Percentiles rank a stretch among this genome's conserved stretches.
These are phyloP conservation scores for Sesbania bispinosa DNA, from an alignment of 306 rosid species.

Conservation along the genomic window DNA sequence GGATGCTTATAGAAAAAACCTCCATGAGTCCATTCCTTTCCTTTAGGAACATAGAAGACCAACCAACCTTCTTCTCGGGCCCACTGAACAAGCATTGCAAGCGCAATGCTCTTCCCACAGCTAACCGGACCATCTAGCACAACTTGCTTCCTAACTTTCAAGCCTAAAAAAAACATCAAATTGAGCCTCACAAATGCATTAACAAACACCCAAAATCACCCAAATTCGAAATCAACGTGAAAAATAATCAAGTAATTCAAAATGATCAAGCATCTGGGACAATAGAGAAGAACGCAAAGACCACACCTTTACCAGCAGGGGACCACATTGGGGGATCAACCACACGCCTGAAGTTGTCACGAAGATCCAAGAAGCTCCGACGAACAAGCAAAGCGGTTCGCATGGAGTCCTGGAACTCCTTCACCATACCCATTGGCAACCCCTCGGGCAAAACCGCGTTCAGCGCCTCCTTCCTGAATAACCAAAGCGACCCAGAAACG, in stretches of 20 bases:
- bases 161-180: slow-evolving; percentile 38
- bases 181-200: neutral
- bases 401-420: slow-evolving; percentile 82
- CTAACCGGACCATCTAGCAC: slow-evolving; percentile 88
- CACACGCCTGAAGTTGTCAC: slow-evolving; percentile 71
- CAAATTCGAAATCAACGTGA: neutral
- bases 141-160: slow-evolving; percentile 73
- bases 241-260: neutral
- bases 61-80: slow-evolving; percentile 98
- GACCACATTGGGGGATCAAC: slow-evolving; percentile 74
- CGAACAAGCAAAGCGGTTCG: slow-evolving; percentile 72
- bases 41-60: slow-evolving; percentile 88
- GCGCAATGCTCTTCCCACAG: slow-evolving; percentile 87
- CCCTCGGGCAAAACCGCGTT: slow-evolving; percentile 74
- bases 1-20: slow-evolving; percentile 76
- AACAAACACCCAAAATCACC: neutral
- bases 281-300: neutral
- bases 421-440: slow-evolving; percentile 74
- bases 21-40: slow-evolving; percentile 86
- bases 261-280: neutral
- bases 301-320: slow-evolving; percentile 47
- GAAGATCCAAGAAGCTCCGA: slow-evolving; percentile 77
- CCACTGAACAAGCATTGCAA: slow-evolving; percentile 97
- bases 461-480: slow-evolving; percentile 51
- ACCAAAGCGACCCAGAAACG: neutral